Evolutionary conservation across 2,329 filamentous ascomycete species (phyloP), one percentile per base, ranked within the genome.

Genomic region (Alternaria arborescens): DNA sequence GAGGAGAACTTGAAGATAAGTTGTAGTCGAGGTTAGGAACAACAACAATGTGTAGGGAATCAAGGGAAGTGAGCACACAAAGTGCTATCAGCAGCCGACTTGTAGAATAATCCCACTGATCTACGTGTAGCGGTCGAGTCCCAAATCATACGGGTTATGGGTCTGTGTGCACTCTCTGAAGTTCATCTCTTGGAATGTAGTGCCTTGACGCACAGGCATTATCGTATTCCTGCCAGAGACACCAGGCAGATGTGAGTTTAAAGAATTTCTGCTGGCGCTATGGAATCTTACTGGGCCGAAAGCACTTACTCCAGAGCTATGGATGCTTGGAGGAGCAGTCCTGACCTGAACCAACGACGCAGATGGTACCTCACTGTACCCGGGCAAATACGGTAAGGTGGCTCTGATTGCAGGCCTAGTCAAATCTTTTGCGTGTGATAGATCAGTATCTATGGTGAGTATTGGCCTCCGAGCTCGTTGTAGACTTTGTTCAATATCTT

Each of bases 401-500:
- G 16, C 7, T 40, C 22, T 36, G 22, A 8, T 12, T 38, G 2
- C 7, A 14, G 52, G 40, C 8, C 22, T 43, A 24, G 12, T 30
- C 8, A 28, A 36, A 5, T 41, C 30, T 14, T 18, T 42, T 16
- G 26, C 26, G 11, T 14, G 36, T 20, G 54, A 18, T 10, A 51
- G 3, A 8, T 51, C 46, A 7, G 55, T 58, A 22, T 53, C 55
- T 12, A 58, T 20, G 1, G 55, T 44, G 5, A 53, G 32, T 5
- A 53, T 41, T 4, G 48, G 55, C 12, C 18, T 30, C 42, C 32
- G 40, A 38, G 55, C 55, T 4, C 42, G 41, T 26, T 41, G 22
- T 28, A 61, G 14, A 40, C 59, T 58, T 30, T 42, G 28, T 42
- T 61, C 52, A 10, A 63, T 55, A 34, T 63, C 61, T 26, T 22